Conservation (phyloP, 2,329 filamentous ascomycete genomes). For the Ilyonectria robusta region DNA sequence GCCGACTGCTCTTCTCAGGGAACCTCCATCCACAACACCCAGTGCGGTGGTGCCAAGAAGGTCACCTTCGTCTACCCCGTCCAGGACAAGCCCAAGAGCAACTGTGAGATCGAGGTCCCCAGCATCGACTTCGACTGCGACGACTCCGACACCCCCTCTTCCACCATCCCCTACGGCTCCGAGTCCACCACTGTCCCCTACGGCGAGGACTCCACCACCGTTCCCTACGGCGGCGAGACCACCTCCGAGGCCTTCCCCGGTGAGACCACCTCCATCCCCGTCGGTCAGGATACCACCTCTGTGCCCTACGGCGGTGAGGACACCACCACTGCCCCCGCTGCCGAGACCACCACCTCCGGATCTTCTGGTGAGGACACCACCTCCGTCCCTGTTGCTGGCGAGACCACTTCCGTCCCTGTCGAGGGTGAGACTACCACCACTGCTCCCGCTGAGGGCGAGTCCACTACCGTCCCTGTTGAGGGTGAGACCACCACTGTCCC, state of each 20-base stretch:
- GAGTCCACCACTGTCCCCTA: conserved; percentile 8
- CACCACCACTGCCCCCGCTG: no score
- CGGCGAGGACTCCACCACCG: neutral
- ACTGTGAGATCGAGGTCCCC: conserved; percentile 81
- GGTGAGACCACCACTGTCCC: conserved; percentile 45
- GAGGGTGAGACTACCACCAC: no score
- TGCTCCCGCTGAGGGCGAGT: no score
- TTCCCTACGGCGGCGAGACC: conserved; percentile 5
- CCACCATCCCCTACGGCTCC: conserved; percentile 33
- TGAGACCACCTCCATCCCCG: conserved; percentile 22
- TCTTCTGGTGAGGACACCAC: no score
- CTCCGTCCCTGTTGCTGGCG: no score
- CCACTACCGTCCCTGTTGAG: no score
- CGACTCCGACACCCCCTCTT: conserved; percentile 43
- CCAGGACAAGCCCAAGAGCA: conserved; percentile 68
- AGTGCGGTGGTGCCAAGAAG: conserved; percentile 91
- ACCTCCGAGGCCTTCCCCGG: conserved; percentile 7
- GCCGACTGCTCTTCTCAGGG: conserved; percentile 77
- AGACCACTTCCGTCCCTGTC: no score
- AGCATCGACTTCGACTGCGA: conserved; percentile 82
- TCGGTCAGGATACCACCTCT: conserved; percentile 11
- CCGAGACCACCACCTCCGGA: conserved; percentile 32
- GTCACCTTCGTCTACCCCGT: conserved; percentile 80
- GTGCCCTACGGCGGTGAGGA: conserved; percentile 23
- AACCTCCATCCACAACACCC: conserved; percentile 82